phyloP scores from a whole-genome alignment of 345 rosid species.

The Populus davidiana region DNA sequence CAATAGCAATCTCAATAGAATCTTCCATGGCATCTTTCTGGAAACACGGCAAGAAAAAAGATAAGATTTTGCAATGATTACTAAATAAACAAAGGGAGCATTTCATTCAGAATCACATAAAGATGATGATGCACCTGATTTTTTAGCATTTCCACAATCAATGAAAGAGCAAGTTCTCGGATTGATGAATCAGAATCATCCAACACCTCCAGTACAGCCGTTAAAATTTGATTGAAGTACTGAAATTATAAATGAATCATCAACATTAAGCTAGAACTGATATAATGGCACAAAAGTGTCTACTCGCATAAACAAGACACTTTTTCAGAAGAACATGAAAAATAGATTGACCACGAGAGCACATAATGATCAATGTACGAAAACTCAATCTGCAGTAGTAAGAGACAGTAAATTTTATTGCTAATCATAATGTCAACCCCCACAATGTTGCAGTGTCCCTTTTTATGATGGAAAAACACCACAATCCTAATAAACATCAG shows the following conservation, averaged over 20 bases:
- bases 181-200: slow-evolving; percentile 70
- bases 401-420: too few relatives aligned
- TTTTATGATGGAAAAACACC: neutral
- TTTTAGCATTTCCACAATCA: slow-evolving; percentile 82
- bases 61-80: neutral
- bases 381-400: too few relatives aligned
- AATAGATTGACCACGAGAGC: neutral
- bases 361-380: neutral
- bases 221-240: slow-evolving; percentile 96
- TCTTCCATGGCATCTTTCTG: slow-evolving; percentile 90
- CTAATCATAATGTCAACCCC: too few relatives aligned
- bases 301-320: too few relatives aligned
- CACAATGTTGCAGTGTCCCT: too few relatives aligned
- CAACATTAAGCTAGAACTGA: neutral
- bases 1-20: slow-evolving; percentile 85
- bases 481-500: neutral
- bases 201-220: slow-evolving; percentile 88
- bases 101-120: too few relatives aligned
- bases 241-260: slow-evolving; percentile 33
- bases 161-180: slow-evolving; percentile 69
- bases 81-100: neutral
- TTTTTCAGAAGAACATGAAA: too few relatives aligned
- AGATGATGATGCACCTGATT: slow-evolving; percentile 53
- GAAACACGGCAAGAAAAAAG: slow-evolving; percentile 21
- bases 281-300: too few relatives aligned